phyloP scores from a whole-genome alignment of 2,329 filamentous ascomycete genomes.

The Sporothrix inflata region DNA sequence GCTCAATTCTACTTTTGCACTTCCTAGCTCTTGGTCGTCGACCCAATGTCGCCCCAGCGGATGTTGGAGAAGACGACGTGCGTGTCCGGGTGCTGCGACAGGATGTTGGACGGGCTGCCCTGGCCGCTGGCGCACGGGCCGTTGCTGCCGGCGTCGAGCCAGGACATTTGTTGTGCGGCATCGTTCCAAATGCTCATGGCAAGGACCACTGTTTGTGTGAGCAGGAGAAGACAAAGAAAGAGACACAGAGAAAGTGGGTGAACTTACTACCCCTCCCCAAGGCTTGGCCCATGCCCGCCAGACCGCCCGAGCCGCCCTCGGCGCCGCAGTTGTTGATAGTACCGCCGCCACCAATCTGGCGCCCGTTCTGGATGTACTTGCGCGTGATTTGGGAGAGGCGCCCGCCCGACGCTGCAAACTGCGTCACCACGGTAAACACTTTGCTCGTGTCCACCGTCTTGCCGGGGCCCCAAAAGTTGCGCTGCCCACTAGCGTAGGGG shows the following conservation, averaged over 20 bases:
- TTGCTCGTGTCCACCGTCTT: conserved; percentile 51
- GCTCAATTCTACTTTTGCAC: not conserved
- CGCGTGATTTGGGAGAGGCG: conserved; percentile 35
- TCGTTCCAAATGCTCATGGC: conserved; percentile 56
- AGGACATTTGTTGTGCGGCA: conserved; percentile 51
- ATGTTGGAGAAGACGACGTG: conserved; percentile 52
- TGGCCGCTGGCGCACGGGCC: conserved; percentile 53
- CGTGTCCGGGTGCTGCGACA: conserved; percentile 43
- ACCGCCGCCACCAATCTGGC: conserved; percentile 34
- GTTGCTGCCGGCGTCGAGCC: conserved; percentile 50
- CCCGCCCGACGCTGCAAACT: conserved; percentile 45
- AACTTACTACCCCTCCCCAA: conserved; percentile 25
- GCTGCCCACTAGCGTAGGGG: conserved; percentile 40
- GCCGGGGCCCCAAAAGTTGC: conserved; percentile 38
- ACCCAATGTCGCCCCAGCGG: conserved; percentile 49
- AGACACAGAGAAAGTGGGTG: conserved; percentile 36
- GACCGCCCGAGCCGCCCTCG: conserved; percentile 45
- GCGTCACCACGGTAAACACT: conserved; percentile 46
- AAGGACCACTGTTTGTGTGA: conserved; percentile 48
- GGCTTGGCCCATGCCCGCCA: conserved; percentile 34
- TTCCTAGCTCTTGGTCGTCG: conserved; percentile 38
- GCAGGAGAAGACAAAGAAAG: not conserved
- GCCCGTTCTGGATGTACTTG: conserved; percentile 38
- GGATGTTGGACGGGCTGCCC: conserved; percentile 48
- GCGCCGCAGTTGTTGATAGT: conserved; percentile 27